Percentiles rank a stretch among this genome's conserved stretches.
Evolutionary conservation across 2,329 filamentous ascomycete species (phyloP).

Genomic region (Dothistroma septosporum): DNA sequence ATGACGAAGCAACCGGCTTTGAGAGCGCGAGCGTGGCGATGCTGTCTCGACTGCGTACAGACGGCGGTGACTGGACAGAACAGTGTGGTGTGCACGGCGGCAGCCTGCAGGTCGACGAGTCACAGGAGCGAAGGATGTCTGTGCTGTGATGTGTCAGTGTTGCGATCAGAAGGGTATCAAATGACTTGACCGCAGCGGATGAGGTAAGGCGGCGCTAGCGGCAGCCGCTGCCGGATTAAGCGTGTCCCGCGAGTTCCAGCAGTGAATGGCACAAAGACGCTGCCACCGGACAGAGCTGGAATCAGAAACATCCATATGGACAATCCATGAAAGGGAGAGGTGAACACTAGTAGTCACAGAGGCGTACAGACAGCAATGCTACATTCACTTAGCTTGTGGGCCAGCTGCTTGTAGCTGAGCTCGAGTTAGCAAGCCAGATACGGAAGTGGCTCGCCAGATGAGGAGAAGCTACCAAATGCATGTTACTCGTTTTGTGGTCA

Average conservation of each 20-base stretch:
- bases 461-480: not conserved
- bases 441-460: not conserved
- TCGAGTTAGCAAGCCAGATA: not conserved
- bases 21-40: not conserved
- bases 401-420: not conserved
- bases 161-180: not conserved
- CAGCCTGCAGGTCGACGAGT: not conserved
- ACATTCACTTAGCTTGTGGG: too few relatives aligned
- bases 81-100: not conserved
- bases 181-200: not conserved
- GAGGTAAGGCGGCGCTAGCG: not conserved
- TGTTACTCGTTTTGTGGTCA: not conserved
- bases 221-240: not conserved
- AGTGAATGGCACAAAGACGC: not conserved
- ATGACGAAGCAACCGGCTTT: slow-evolving; percentile 18
- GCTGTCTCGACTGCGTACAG: not conserved
- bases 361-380: not conserved
- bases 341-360: not conserved
- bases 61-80: not conserved
- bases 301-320: not conserved
- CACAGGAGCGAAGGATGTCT: not conserved
- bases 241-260: not conserved
- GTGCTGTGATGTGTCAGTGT: not conserved
- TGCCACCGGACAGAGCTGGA: not conserved
- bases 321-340: not conserved